Percentiles rank a stretch among this genome's conserved stretches.
Evolutionary conservation across 345 rosid species (phyloP).

Genomic region (Linum tenue): DNA sequence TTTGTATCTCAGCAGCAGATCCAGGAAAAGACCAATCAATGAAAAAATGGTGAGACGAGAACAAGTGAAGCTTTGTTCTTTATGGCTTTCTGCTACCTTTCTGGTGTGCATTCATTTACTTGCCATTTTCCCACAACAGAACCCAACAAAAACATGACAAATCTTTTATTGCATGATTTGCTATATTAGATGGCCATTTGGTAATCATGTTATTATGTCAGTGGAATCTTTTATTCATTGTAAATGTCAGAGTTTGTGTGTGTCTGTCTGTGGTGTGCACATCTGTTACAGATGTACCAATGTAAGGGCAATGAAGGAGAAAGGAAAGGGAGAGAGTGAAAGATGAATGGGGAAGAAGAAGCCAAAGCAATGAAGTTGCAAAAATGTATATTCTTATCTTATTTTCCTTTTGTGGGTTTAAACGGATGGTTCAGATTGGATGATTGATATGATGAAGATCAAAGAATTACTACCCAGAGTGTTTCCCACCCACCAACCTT

Average conservation of each 20-base stretch:
- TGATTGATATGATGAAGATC: background rate
- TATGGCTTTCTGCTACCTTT: too few relatives aligned
- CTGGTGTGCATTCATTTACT: too few relatives aligned
- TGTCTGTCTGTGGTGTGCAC: background rate
- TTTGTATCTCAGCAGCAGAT: too few relatives aligned
- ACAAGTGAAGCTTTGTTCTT: too few relatives aligned
- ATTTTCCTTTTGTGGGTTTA: too few relatives aligned
- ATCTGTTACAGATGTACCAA: background rate
- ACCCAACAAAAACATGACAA: too few relatives aligned
- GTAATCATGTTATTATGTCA: background rate
- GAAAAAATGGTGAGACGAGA: too few relatives aligned
- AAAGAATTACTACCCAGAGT: background rate
- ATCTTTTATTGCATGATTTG: background rate
- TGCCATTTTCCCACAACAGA: too few relatives aligned
- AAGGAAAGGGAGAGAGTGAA: background rate
- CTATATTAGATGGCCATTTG: background rate
- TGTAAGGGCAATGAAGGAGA: background rate
- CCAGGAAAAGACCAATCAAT: too few relatives aligned
- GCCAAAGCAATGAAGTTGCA: too few relatives aligned
- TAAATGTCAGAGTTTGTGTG: background rate
- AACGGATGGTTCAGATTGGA: conserved; percentile 1
- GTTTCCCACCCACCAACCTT: conserved; percentile 1
- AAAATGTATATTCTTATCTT: too few relatives aligned
- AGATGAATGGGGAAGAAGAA: too few relatives aligned
- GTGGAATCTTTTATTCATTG: background rate